Conservation (phyloP, 2,329 filamentous ascomycete genomes). For the Aspergillus quadrilineatus region DNA sequence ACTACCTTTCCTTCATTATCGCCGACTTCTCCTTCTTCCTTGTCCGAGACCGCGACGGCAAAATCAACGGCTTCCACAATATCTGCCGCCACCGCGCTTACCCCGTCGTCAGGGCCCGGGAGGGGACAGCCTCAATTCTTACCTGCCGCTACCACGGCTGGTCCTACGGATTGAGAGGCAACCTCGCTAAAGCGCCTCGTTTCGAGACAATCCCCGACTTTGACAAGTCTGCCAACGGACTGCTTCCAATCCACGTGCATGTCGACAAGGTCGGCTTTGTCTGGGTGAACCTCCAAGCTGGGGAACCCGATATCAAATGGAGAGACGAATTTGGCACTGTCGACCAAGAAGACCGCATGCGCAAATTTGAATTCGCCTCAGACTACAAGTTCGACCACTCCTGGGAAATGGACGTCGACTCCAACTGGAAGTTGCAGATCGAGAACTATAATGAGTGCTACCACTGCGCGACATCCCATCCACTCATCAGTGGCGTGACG, state of each 20-base stretch:
- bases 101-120: slow-evolving; percentile 18
- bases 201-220: slow-evolving; percentile 24
- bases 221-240: slow-evolving; percentile 14
- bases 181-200: slow-evolving; percentile 25
- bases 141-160: slow-evolving; percentile 29
- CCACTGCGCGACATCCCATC: slow-evolving; percentile 27
- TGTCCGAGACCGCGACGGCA: slow-evolving; percentile 6
- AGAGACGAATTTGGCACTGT: slow-evolving; percentile 18
- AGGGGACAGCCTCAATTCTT: slow-evolving; percentile 19
- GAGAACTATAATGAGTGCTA: slow-evolving; percentile 32
- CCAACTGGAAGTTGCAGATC: slow-evolving; percentile 26
- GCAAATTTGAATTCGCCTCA: slow-evolving; percentile 23
- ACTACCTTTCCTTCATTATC: slow-evolving; percentile 18
- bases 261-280: slow-evolving; percentile 24
- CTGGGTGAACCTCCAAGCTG: slow-evolving; percentile 27
- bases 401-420: slow-evolving; percentile 27
- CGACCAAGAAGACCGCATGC: slow-evolving; percentile 25
- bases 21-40: slow-evolving; percentile 14
- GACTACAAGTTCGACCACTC: slow-evolving; percentile 26
- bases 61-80: slow-evolving; percentile 25
- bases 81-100: slow-evolving; percentile 26
- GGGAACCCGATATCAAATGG: slow-evolving; percentile 21
- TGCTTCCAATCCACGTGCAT: slow-evolving; percentile 24
- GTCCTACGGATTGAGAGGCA: slow-evolving; percentile 27
- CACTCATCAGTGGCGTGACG: slow-evolving; percentile 41